Conservation (phyloP, 2,329 filamentous ascomycete genomes). For the Clonostachys sp. region DNA sequence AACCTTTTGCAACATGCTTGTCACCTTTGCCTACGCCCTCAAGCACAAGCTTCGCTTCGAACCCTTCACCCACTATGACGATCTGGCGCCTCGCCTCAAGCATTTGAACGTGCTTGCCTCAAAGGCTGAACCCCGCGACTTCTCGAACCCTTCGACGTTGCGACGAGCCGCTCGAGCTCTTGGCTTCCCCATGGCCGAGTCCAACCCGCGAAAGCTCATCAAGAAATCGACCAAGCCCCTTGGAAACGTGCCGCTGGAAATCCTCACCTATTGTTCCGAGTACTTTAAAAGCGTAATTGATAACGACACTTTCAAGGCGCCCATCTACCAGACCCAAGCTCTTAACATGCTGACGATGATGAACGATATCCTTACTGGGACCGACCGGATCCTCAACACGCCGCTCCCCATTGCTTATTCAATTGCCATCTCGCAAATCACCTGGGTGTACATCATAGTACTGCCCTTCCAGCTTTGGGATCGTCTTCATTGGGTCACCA, state of each 20-base stretch:
- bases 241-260: constrained; percentile 69
- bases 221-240: constrained; percentile 63
- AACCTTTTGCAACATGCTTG: too few species aligned
- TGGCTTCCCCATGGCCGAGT: constrained; percentile 62
- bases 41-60: too few species aligned
- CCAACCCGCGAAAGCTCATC: constrained; percentile 65
- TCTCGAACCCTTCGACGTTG: constrained; percentile 30
- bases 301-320: constrained; percentile 39
- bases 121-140: too few species aligned
- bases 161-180: constrained; percentile 46
- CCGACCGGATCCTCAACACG: constrained; percentile 70
- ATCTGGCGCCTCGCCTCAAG: too few species aligned
- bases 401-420: constrained; percentile 69
- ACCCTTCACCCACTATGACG: too few species aligned
- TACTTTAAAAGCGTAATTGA: constrained; percentile 55
- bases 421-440: constrained; percentile 73
- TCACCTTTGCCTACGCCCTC: too few species aligned
- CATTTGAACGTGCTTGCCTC: too few species aligned
- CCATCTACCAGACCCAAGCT: constrained; percentile 46
- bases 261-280: constrained; percentile 59
- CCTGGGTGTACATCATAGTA: constrained; percentile 69
- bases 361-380: constrained; percentile 62
- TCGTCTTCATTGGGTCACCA: constrained; percentile 51
- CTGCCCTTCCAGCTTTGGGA: constrained; percentile 68
- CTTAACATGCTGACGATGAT: constrained; percentile 47